Percentiles rank a stretch among this genome's conserved stretches.
These are phyloP conservation scores for Poa annua DNA, from an alignment of 176 grass and related monocot genomes.

Conservation along the genomic window DNA sequence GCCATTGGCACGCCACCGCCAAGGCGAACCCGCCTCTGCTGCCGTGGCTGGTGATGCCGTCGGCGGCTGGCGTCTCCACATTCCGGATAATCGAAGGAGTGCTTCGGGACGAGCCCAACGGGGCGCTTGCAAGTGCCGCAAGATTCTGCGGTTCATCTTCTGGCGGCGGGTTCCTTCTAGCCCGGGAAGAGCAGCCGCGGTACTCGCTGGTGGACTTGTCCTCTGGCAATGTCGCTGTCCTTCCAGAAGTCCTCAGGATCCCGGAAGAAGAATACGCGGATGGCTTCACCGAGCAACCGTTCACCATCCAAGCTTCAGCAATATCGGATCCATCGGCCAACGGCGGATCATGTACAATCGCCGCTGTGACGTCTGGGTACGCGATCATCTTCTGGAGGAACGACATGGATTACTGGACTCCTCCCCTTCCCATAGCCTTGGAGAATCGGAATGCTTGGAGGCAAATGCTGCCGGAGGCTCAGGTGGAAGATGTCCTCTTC, in stretches of 20 bases:
- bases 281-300: not conserved
- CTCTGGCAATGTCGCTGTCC: not conserved
- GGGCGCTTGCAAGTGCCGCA: too few species aligned
- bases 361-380: not conserved
- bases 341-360: not conserved
- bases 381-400: not conserved
- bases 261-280: not conserved
- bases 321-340: not conserved
- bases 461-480: not conserved
- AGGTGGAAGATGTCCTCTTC: not conserved
- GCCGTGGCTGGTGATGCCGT: not conserved
- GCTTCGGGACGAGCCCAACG: too few species aligned
- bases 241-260: not conserved
- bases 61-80: not conserved
- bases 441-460: not conserved
- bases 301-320: not conserved
- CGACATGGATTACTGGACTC: not conserved
- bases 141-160: not conserved
- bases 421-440: not conserved
- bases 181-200: too few species aligned
- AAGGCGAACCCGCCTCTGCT: not conserved
- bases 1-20: not conserved
- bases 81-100: not conserved
- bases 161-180: not conserved
- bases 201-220: not conserved